phyloP scores from a whole-genome alignment of 2,329 filamentous ascomycete species.

The Metarhizium brunneum region DNA sequence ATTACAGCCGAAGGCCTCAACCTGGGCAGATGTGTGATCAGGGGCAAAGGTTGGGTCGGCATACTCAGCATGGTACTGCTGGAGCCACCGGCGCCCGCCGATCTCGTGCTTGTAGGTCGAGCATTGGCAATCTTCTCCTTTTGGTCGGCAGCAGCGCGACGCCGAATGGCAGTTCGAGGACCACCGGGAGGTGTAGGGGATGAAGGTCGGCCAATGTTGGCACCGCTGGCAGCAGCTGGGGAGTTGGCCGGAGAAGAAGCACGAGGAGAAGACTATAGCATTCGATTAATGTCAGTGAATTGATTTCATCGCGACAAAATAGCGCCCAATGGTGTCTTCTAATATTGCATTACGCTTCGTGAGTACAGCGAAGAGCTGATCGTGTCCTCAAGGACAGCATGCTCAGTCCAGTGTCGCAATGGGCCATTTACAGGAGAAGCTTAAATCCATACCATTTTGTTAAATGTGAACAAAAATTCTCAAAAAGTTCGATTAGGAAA shows the following conservation, averaged over 20 bases:
- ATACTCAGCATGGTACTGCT: slow-evolving; percentile 97
- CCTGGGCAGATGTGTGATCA: background rate
- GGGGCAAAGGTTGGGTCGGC: slow-evolving; percentile 24
- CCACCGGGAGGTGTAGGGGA: slow-evolving; percentile 88
- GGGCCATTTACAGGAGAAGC: background rate
- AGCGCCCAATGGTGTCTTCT: background rate
- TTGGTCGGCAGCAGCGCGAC: slow-evolving; percentile 91
- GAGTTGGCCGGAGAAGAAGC: slow-evolving; percentile 50
- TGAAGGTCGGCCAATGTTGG: slow-evolving; percentile 65
- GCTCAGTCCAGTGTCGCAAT: background rate
- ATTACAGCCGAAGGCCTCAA: background rate
- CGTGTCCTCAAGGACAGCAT: background rate
- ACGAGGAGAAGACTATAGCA: slow-evolving; percentile 45
- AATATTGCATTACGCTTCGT: background rate
- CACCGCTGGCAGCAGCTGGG: slow-evolving; percentile 53
- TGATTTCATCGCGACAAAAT: background rate
- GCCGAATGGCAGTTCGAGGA: slow-evolving; percentile 88
- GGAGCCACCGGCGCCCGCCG: slow-evolving; percentile 89
- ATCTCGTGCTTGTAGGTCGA: slow-evolving; percentile 81
- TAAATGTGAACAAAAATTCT: slow-evolving; percentile 9
- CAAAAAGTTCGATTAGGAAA: slow-evolving; percentile 17
- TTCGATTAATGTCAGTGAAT: background rate
- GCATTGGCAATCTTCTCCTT: slow-evolving; percentile 96
- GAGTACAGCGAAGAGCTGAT: background rate
- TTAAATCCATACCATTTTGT: slow-evolving; percentile 22